phyloP scores from a whole-genome alignment of 305 asterid species.

The Fraxinus albicans region DNA sequence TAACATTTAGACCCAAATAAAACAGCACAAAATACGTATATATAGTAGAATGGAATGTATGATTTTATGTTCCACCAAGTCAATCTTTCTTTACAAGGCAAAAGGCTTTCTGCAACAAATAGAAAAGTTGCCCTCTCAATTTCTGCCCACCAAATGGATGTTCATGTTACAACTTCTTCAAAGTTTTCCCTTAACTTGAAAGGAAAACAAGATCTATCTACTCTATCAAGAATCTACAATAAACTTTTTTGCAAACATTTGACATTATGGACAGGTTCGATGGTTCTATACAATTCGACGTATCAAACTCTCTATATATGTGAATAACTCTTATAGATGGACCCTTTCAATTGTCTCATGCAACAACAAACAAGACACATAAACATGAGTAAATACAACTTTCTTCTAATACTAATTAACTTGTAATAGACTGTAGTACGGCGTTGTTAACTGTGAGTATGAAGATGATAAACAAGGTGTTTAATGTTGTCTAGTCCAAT shows the following conservation, averaged over 20 bases:
- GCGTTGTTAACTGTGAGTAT: background rate
- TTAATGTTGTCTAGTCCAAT: background rate
- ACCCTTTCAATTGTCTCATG: background rate
- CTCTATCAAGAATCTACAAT: background rate
- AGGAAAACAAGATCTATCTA: background rate
- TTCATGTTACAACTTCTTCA: conserved; percentile 22
- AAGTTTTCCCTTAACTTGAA: background rate
- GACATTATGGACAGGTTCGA: background rate
- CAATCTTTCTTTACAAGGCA: background rate
- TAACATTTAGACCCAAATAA: background rate
- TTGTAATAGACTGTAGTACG: background rate
- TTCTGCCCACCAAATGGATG: conserved; percentile 31
- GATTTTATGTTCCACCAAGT: background rate
- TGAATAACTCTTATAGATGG: background rate
- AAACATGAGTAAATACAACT: background rate
- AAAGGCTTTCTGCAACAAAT: background rate
- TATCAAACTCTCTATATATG: background rate
- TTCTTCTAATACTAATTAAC: background rate
- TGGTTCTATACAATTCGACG: background rate
- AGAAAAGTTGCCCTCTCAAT: conserved; percentile 27
- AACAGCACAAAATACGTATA: background rate
- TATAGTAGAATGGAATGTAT: background rate
- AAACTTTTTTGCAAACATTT: background rate
- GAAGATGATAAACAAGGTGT: background rate
- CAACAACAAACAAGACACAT: background rate